Evolutionary conservation across 352 stramenopile genomes (phyloP), one percentile per base, ranked within the genome.

Genomic region (Pythium aristosporum): DNA sequence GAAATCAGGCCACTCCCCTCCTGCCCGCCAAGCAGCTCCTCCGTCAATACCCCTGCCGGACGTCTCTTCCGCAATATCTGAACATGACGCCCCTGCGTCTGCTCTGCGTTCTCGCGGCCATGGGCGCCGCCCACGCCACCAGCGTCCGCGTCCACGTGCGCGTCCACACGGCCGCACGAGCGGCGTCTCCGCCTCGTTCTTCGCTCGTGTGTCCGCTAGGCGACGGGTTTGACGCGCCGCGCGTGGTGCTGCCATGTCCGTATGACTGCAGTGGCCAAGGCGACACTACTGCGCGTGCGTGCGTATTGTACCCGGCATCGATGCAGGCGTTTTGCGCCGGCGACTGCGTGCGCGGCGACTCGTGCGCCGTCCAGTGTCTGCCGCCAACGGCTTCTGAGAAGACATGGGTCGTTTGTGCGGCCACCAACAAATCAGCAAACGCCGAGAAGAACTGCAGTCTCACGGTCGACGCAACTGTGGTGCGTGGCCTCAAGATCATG

Each of bases 191-290:
- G 34, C 20, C 30, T 8, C 9, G 2, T n/a, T 18, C 34, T 32
- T 25, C 50, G 36, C 51, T 48, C 44, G 30, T 48, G 56, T 63
- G 56, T 63, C 56, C 56, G 28, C 56, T 63, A 5, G 56, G 34
- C 34, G n/a, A 39, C 2, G 21, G 20, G 3, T 30, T 56, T 10
- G 56, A 28, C 8, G 43, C 5, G 10, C 56, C 56, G 20, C 30
- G 34, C n/a, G 34, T 63, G 10, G 18, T 48, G 30, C 56, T 55
- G 30, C 28, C 43, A 15, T 63, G 56, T 55, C 43, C 56, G 21
- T 11, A 56, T 25, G 32, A 28, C 44, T 63, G 56, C 30, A 32
- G 43, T 15, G 30, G 13, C n/a, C 4, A 16, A 5, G 12, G 25
- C 3, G 30, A 8, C 54, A 43, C 13, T 28, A 25, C 23, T 12